Evolutionary conservation across 768 basidiomycete genomes (phyloP).

Genomic region (Termitomyces sp.): DNA sequence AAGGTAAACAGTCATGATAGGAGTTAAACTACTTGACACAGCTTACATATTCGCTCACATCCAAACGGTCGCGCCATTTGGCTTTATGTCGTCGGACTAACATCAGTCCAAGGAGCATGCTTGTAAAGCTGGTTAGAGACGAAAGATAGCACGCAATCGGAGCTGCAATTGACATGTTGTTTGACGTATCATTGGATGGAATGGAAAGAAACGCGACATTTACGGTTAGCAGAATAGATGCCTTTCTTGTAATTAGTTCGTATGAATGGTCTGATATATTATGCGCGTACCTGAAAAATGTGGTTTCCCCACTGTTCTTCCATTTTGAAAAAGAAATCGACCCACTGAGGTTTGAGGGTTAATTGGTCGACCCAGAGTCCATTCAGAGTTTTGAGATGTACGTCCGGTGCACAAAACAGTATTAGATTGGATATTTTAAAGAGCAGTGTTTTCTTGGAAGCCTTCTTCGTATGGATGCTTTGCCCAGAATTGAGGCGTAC

Average conservation of each 20-base stretch:
- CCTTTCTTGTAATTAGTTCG: conserved; percentile 30
- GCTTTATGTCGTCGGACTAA: conserved; percentile 36
- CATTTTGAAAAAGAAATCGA: conserved; percentile 28
- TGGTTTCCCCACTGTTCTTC: conserved; percentile 35
- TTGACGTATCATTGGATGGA: conserved; percentile 31
- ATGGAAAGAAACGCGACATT: conserved; percentile 44
- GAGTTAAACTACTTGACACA: neutral
- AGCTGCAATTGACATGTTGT: conserved; percentile 19
- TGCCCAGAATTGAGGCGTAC: conserved; percentile 32
- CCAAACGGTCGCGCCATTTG: conserved; percentile 12
- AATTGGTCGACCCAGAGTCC: conserved; percentile 43
- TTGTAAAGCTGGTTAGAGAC: conserved; percentile 32
- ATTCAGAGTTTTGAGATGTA: conserved; percentile 33
- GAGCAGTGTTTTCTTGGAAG: conserved; percentile 20
- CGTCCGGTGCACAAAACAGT: conserved; percentile 39
- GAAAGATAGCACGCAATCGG: conserved; percentile 42
- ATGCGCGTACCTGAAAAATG: conserved; percentile 34
- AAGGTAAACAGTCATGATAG: neutral
- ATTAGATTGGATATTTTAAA: conserved; percentile 31
- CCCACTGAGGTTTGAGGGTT: conserved; percentile 31
- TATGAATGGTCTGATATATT: neutral
- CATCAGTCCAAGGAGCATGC: conserved; percentile 36
- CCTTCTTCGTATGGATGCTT: conserved; percentile 19
- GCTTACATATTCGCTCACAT: neutral
- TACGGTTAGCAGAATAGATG: conserved; percentile 40